Evolutionary conservation across 495 filamentous ascomycete species (phyloP).

Genomic region (Apodospora peruviana): DNA sequence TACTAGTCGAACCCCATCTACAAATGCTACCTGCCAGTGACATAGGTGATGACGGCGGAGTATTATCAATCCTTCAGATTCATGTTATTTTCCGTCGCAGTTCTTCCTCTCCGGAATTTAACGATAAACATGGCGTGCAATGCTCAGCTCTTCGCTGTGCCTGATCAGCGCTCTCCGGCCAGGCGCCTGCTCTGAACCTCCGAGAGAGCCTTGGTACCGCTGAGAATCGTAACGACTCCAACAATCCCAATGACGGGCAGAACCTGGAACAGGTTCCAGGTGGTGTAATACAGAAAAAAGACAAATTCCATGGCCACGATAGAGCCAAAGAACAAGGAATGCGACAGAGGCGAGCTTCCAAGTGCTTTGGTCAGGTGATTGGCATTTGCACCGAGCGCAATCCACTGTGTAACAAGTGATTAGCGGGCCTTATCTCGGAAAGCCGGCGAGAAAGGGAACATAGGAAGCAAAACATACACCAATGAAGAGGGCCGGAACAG

Average conservation of each 20-base stretch:
- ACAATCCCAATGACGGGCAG: slow-evolving; percentile 67
- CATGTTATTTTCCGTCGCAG: too few species aligned
- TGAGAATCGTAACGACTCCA: slow-evolving; percentile 70
- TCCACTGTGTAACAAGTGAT: slow-evolving; percentile 52
- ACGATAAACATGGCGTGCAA: too few species aligned
- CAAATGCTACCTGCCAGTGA: too few species aligned
- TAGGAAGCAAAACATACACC: slow-evolving; percentile 47
- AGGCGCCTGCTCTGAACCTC: slow-evolving; percentile 87
- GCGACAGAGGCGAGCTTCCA: slow-evolving; percentile 65
- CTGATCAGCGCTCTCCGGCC: slow-evolving; percentile 59
- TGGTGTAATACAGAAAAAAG: slow-evolving; percentile 92
- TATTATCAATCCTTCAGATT: too few species aligned
- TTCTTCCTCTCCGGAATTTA: too few species aligned
- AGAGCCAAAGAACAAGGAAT: slow-evolving; percentile 76
- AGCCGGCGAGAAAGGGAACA: neutral
- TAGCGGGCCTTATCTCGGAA: neutral
- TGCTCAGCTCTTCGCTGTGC: too few species aligned
- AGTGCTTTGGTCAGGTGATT: slow-evolving; percentile 72
- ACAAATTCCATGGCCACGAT: slow-evolving; percentile 81
- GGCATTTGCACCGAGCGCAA: slow-evolving; percentile 76
- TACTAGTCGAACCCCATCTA: too few species aligned
- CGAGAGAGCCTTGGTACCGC: slow-evolving; percentile 83
- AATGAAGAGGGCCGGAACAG: slow-evolving; percentile 65
- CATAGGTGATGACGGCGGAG: too few species aligned
- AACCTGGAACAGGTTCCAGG: slow-evolving; percentile 88